Evolutionary conservation across 108 stramenopile species (phyloP), one percentile per base, ranked within the genome.

Genomic region (Fragilaria crotonensis): DNA sequence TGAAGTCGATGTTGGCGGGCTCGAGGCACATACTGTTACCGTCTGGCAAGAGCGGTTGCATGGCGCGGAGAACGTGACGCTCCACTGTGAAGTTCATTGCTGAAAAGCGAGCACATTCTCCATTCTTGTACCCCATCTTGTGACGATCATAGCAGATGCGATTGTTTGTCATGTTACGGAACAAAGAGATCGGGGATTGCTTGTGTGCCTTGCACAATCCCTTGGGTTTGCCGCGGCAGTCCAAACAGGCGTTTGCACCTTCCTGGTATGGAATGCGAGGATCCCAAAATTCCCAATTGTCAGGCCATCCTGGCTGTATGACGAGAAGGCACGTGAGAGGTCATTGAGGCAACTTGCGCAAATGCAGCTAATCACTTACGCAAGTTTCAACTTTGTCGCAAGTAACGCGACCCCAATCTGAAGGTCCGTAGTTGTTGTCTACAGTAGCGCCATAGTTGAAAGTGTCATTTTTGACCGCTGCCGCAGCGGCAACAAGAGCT

Each of bases 151-250:
- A 19, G 23, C 54, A 56, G 2, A 33, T 27, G n/a, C 23, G 18
- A 19, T 20, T 19, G 2, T 29, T 31, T 2, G 54, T 56, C 1
- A 36, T 27, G 68, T 87, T 72, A 33, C 81, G 70, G 53, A 69
- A 56, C 59, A 87, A 67, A 47, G 80, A 60, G 45, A 87, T 78
- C 48, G 85, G 85, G 33, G 75, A 80, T 54, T 76, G 70, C 33
- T 76, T 68, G 32, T 56, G 54, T 19, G 20, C 19, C 3, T 31
- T 33, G 23, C 54, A 56, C n/a, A 26, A 22, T 3, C 54, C 54
- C 14, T n/a, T n/a, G 36, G 7, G 7, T 3, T 27, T 31, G 17
- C 33, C 19, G 19, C 25, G n/a, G 30, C 54, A 56, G 4, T 56
- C 54, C 54, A 31, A 20, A 19, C 54, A 56, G 23, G n/a, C 3